Percentiles rank a stretch among this genome's conserved stretches.
phyloP scores from a whole-genome alignment of 345 rosid species.

The Carallia pectinifolia region DNA sequence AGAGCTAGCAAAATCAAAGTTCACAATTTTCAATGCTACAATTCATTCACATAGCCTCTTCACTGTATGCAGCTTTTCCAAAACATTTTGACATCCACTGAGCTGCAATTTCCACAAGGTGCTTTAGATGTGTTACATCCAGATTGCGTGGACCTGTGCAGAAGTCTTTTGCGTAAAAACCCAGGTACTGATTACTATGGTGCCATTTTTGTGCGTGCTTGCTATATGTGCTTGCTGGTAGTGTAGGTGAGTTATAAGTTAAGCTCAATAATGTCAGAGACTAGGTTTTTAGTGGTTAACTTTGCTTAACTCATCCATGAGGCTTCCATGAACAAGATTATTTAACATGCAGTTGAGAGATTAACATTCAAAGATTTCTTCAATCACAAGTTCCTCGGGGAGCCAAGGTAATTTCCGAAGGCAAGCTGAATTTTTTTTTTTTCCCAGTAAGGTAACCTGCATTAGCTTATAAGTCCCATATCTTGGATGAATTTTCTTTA shows the following conservation, averaged over 20 bases:
- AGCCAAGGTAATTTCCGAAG: conserved; percentile 46
- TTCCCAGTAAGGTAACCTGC: not conserved
- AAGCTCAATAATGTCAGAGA: not conserved
- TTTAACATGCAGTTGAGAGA: conserved; percentile 57
- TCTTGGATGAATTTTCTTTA: conserved; percentile 5
- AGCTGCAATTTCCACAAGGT: conserved; percentile 66
- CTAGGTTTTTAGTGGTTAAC: not conserved
- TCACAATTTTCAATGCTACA: conserved; percentile 7
- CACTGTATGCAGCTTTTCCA: conserved; percentile 61
- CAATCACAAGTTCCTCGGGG: conserved; percentile 58
- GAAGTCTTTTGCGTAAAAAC: conserved; percentile 59
- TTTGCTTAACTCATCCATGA: conserved; percentile 5
- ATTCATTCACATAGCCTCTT: conserved; percentile 14
- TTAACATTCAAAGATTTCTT: conserved; percentile 71
- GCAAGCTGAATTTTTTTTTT: no score
- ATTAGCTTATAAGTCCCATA: not conserved
- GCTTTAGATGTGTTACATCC: conserved; percentile 53
- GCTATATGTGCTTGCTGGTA: not conserved
- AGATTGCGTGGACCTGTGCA: conserved; percentile 75
- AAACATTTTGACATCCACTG: conserved; percentile 64
- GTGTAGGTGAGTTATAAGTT: not conserved
- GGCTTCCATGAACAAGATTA: not conserved
- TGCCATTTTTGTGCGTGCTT: not conserved
- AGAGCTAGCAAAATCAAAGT: not conserved
- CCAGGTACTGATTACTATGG: conserved; percentile 45